These are phyloP conservation scores for Polychytrium aggregatum DNA, from an alignment of 192 early-diverging fungal genomes.

Conservation along the genomic window DNA sequence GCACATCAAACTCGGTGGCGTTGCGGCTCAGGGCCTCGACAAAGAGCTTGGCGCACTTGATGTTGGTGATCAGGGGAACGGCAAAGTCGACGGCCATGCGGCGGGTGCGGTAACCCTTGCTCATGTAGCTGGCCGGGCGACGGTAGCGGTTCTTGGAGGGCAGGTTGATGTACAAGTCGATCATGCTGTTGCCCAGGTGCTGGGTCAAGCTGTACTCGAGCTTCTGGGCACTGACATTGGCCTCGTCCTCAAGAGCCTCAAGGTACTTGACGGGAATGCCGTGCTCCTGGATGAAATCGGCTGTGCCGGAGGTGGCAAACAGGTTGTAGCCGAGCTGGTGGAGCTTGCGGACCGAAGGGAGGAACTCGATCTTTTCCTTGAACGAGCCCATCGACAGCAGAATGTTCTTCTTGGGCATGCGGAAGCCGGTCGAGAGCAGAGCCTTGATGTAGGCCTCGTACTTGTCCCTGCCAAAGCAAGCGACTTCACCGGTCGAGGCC, in stretches of 20 bases:
- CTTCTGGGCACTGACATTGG: slow-evolving; percentile 36
- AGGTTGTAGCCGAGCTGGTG: slow-evolving; percentile 78
- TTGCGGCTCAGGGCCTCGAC: slow-evolving; percentile 85
- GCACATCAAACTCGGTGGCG: slow-evolving; percentile 56
- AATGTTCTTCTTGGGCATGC: slow-evolving; percentile 89
- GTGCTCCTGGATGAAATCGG: slow-evolving; percentile 95
- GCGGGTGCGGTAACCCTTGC: slow-evolving; percentile 85
- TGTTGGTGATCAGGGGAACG: slow-evolving; percentile 94
- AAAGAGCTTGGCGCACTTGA: slow-evolving; percentile 98
- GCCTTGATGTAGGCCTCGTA: slow-evolving; percentile 98
- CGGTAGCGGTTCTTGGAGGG: slow-evolving; percentile 96
- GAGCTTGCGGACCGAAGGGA: slow-evolving; percentile 77
- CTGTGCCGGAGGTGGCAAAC: slow-evolving; percentile 94
- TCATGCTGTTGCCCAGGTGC: slow-evolving; percentile 91
- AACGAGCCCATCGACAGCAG: slow-evolving; percentile 93
- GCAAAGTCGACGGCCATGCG: slow-evolving; percentile 97
- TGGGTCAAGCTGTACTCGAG: slow-evolving; percentile 88
- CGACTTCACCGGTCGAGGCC: slow-evolving; percentile 99
- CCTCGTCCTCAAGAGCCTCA: slow-evolving; percentile 59
- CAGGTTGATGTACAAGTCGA: slow-evolving; percentile 98
- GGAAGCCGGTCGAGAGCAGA: slow-evolving; percentile 83
- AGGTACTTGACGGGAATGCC: slow-evolving; percentile 83
- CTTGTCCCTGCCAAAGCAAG: slow-evolving; percentile 94
- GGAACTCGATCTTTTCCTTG: slow-evolving; percentile 97
- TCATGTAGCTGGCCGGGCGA: slow-evolving; percentile 88